These are phyloP conservation scores for Oehlia diaphana DNA, from an alignment of 192 early-diverging fungal species.

Conservation along the genomic window DNA sequence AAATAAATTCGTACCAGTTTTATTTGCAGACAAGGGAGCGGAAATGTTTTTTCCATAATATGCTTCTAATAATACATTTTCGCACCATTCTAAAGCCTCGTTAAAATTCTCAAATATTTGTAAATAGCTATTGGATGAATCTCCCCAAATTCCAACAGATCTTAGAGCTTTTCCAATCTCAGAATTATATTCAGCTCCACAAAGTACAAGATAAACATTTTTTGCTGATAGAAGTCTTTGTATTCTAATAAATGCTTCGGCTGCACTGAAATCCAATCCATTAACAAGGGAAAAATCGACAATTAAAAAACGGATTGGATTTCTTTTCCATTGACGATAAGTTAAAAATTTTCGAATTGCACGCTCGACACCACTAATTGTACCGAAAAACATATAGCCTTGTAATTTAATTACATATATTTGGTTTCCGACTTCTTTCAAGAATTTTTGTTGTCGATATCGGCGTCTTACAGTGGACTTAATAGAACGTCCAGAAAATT, in stretches of 20 bases:
- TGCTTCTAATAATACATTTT: conserved; percentile 81
- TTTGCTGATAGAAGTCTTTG: conserved; percentile 69
- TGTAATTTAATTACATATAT: conserved; percentile 89
- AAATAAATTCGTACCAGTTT: not conserved
- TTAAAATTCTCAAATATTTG: conserved; percentile 80
- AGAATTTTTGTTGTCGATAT: conserved; percentile 84
- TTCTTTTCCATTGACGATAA: conserved; percentile 62
- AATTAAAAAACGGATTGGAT: conserved; percentile 82
- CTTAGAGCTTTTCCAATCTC: conserved; percentile 71
- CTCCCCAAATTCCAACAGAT: conserved; percentile 63
- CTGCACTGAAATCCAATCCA: conserved; percentile 87
- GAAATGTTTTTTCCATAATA: conserved; percentile 65
- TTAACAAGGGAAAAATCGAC: conserved; percentile 87
- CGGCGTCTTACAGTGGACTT: conserved; percentile 87
- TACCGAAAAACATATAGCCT: conserved; percentile 97
- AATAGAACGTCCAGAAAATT: conserved; percentile 65
- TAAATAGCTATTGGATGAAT: conserved; percentile 55
- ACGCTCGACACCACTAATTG: conserved; percentile 79
- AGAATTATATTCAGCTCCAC: conserved; percentile 62
- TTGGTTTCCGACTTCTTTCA: conserved; percentile 80
- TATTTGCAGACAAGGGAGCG: not conserved
- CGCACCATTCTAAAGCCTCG: conserved; percentile 92
- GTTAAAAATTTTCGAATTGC: conserved; percentile 67
- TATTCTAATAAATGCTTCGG: conserved; percentile 86
- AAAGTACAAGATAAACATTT: conserved; percentile 82